Conservation (phyloP, 345 rosid species). For the Hibiscus mutabilis region DNA sequence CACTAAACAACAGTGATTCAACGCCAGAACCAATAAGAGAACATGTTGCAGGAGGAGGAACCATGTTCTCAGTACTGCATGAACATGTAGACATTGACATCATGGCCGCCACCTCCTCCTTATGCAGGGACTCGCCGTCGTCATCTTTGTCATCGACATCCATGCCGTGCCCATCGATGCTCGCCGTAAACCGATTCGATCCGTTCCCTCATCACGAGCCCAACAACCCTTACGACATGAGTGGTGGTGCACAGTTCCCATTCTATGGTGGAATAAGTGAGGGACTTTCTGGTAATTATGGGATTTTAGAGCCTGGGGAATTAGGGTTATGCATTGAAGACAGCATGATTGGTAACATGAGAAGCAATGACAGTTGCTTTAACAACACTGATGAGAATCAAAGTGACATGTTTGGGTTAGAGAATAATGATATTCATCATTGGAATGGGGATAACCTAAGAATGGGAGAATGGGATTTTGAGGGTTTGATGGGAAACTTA, state of each 20-base stretch:
- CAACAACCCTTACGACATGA: conserved; percentile 25
- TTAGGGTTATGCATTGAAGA: conserved; percentile 20
- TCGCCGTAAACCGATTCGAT: conserved; percentile 31
- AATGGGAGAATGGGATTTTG: conserved; percentile 89
- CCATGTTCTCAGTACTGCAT: conserved; percentile 29
- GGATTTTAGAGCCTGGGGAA: conserved; percentile 29
- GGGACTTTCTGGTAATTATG: conserved; percentile 27
- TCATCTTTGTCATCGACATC: conserved; percentile 25
- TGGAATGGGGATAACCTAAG: conserved; percentile 65
- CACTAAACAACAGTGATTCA: conserved; percentile 60
- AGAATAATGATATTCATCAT: conserved; percentile 29
- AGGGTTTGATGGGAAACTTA: conserved; percentile 63
- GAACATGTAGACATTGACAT: conserved; percentile 32
- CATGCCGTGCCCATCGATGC: conserved; percentile 28
- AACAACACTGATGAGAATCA: conserved; percentile 30
- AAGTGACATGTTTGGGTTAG: conserved; percentile 48
- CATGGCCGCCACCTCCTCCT: neutral
- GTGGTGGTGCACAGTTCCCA: conserved; percentile 23
- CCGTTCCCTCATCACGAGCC: conserved; percentile 31
- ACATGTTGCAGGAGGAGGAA: conserved; percentile 18
- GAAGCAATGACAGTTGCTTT: conserved; percentile 44
- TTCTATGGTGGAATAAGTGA: conserved; percentile 34
- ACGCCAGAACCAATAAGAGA: conserved; percentile 26
- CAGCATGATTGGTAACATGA: conserved; percentile 34
- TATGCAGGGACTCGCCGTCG: conserved; percentile 49